Base-by-base conservation (phyloP, 2,329 filamentous ascomycete species). In the Ceratocystis eucalypticola region DNA sequence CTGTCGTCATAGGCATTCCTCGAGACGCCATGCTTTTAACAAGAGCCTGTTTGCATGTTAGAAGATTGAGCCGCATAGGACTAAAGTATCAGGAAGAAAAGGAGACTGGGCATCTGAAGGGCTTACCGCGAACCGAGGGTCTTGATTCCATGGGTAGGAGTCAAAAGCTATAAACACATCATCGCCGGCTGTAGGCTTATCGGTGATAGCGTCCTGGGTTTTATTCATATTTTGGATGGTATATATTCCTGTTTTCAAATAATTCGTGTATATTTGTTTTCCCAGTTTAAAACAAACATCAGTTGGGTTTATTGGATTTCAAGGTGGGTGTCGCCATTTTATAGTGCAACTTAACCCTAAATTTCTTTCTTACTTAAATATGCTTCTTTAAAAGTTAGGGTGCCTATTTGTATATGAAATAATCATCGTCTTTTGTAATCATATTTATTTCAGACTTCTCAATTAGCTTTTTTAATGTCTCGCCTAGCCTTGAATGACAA, bases 141-240 rank as follows among this genome's bases (percentile, higher is more conserved):
- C 88, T 69, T 81, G 80, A 68, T 80, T 79, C 87, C 87, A 91
- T 20, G 82, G 80, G 72, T 89, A 89, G 28, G 76, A 75, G 71
- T 88, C 84, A 63, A 90, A 82, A 69, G 85, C 81, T 67, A 78
- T 75, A 73, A 84, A 88, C 67, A 85, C 74, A 63, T 76, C 73
- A 68, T 75, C 74, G 65, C 79, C 71, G 67, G 75, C 73, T 46
- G 71, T 73, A 63, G 25, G 33, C n/a, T 41, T 33, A 1, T 50
- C 62, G 2, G 22, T 30, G 22, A 8, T 37, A 33, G 17, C 5
- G 7, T 59, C 30, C 15, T 28, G 33, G n/a, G 2, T 17, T 59
- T 1, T 10, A 10, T 8, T n/a, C 55, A 59, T 59, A 37, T 37
- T 53, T 28, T 1, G 12, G 10, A 53, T 53, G 10, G 48, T 28